Conservation (phyloP, 2,329 filamentous ascomycete genomes). For the Arthrinium puccinioides region DNA sequence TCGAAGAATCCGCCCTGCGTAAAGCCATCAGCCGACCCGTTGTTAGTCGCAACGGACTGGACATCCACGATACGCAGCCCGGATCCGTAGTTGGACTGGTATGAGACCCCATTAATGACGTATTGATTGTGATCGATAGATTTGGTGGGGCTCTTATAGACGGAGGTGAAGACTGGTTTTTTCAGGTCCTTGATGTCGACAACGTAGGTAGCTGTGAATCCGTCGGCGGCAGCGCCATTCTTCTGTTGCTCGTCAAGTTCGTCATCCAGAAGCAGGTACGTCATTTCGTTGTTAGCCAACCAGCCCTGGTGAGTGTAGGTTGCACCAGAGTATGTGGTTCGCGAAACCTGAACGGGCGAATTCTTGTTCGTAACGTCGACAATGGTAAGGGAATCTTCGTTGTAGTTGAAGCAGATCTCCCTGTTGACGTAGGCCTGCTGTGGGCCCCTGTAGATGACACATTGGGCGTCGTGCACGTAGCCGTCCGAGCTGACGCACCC, state of each 20-base stretch:
- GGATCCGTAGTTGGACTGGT: conserved; percentile 36
- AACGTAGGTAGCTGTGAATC: conserved; percentile 37
- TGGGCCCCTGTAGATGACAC: conserved; percentile 45
- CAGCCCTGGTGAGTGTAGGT: conserved; percentile 49
- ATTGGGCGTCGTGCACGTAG: conserved; percentile 57
- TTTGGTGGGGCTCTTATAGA: conserved; percentile 28
- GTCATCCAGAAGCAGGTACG: conserved; percentile 37
- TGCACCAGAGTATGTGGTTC: conserved; percentile 44
- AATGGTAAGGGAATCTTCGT: conserved; percentile 42
- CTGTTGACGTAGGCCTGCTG: conserved; percentile 34
- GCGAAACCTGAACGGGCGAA: conserved; percentile 34
- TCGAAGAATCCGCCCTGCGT: conserved; percentile 35
- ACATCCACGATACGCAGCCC: conserved; percentile 29
- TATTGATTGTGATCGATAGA: conserved; percentile 37
- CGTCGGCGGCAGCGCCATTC: conserved; percentile 25
- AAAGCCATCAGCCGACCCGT: conserved; percentile 20
- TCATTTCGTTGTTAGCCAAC: conserved; percentile 30
- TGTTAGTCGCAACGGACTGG: conserved; percentile 19
- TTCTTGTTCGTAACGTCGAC: conserved; percentile 43
- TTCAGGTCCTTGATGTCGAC: conserved; percentile 34
- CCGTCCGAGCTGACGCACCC: conserved; percentile 49
- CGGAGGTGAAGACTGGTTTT: conserved; percentile 30
- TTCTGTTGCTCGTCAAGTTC: conserved; percentile 37
- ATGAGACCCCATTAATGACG: conserved; percentile 27
- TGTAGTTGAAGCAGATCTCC: conserved; percentile 50